Evolutionary conservation across 139 green algal genomes (phyloP).

Genomic region (Micractinium sp.): DNA sequence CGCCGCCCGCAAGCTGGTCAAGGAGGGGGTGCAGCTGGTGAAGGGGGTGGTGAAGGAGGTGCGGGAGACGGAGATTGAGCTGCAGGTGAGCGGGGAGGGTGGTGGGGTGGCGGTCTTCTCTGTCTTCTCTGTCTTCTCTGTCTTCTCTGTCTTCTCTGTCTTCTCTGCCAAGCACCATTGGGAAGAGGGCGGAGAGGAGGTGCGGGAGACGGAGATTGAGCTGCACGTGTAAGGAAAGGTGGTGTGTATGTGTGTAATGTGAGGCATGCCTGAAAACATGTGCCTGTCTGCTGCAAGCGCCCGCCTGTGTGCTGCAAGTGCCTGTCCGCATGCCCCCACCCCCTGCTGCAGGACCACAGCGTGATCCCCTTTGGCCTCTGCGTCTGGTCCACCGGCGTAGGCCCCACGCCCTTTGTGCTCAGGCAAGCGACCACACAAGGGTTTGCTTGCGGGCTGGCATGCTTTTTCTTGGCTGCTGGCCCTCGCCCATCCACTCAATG

Average conservation of each 20-base stretch:
- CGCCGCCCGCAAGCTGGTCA: conserved; percentile 73
- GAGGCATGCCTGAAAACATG: no score
- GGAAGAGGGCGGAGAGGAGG: neutral
- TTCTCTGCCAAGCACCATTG: neutral
- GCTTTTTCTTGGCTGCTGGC: neutral
- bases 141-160: neutral
- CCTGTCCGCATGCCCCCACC: no score
- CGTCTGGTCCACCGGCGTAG: conserved; percentile 92
- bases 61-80: conserved; percentile 50
- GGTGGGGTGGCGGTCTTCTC: no score
- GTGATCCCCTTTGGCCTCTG: conserved; percentile 84
- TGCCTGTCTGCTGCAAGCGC: no score
- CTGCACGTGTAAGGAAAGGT: no score
- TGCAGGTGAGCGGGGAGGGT: conserved; percentile 45
- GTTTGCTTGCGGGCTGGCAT: neutral
- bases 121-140: neutral
- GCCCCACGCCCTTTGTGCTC: conserved; percentile 41
- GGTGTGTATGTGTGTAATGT: no score
- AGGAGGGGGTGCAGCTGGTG: conserved; percentile 72
- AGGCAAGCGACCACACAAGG: neutral
- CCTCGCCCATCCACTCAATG: neutral
- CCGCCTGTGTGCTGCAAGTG: no score
- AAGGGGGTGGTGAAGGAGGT: conserved; percentile 71
- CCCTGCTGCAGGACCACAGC: conserved; percentile 52
- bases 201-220: neutral